These are phyloP conservation scores for Pyricularia sp. DNA, from an alignment of 2,329 filamentous ascomycete species.

Conservation along the genomic window DNA sequence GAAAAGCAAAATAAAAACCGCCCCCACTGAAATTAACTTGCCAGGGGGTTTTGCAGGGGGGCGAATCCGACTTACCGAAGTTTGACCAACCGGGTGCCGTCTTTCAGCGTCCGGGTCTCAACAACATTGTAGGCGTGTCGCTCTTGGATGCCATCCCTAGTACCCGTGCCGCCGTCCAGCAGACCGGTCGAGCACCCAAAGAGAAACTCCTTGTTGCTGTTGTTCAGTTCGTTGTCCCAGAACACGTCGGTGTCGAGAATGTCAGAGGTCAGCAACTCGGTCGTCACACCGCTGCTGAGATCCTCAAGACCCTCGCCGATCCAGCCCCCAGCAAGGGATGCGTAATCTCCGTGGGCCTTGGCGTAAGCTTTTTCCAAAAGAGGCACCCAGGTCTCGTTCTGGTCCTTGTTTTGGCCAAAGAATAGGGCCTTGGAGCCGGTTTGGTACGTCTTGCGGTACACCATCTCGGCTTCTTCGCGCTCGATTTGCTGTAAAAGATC, in stretches of 20 bases:
- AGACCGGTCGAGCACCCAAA: constrained; percentile 51
- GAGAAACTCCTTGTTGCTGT: constrained; percentile 69
- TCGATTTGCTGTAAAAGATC: constrained; percentile 68
- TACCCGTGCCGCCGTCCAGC: constrained; percentile 32
- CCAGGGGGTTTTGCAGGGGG: background rate
- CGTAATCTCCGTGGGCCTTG: constrained; percentile 73
- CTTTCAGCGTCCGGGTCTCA: constrained; percentile 41
- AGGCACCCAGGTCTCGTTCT: constrained; percentile 73
- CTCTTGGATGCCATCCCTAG: constrained; percentile 47
- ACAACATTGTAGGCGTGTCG: constrained; percentile 54
- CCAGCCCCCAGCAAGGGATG: constrained; percentile 64
- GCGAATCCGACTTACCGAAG: constrained; percentile 29
- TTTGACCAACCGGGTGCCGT: constrained; percentile 54
- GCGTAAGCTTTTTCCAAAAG: constrained; percentile 74
- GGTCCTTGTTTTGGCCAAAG: constrained; percentile 65
- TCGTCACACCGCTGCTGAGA: constrained; percentile 56
- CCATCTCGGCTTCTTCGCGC: constrained; percentile 54
- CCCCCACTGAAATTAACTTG: background rate
- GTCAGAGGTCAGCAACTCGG: constrained; percentile 55
- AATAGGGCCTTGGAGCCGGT: constrained; percentile 67
- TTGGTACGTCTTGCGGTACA: constrained; percentile 61
- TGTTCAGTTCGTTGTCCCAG: constrained; percentile 69
- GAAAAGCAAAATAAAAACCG: background rate
- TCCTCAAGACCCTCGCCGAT: constrained; percentile 50
- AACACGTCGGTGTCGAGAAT: constrained; percentile 69